Evolutionary conservation across 2,329 filamentous ascomycete genomes (phyloP).

Genomic region (Neurospora sp.): DNA sequence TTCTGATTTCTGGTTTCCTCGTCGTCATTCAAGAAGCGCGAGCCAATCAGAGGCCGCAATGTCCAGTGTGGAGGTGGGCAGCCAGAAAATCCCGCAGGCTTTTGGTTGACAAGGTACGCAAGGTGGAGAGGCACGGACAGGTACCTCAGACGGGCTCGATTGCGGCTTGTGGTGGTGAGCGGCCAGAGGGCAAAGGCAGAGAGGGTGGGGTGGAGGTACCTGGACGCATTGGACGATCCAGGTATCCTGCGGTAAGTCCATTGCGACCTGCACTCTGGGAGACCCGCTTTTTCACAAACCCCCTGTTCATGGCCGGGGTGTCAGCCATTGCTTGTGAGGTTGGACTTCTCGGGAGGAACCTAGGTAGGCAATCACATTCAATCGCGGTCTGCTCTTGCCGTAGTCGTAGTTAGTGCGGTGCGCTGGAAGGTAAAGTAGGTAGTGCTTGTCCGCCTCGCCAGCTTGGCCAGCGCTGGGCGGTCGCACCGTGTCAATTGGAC

Average conservation of each 20-base stretch:
- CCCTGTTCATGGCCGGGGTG: conserved; percentile 4
- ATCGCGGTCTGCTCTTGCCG: background rate
- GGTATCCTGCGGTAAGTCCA: conserved; percentile 15
- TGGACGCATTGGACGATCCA: conserved; percentile 19
- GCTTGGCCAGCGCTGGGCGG: conserved; percentile 1
- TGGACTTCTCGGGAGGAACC: conserved; percentile 8
- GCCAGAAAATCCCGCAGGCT: conserved; percentile 21
- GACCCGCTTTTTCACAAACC: conserved; percentile 6
- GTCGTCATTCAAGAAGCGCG: background rate
- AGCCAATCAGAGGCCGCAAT: background rate
- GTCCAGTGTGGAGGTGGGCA: conserved; percentile 6
- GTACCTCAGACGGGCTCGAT: conserved; percentile 20
- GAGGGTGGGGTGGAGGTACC: conserved; percentile 18
- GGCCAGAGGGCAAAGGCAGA: background rate
- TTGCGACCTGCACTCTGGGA: conserved; percentile 17
- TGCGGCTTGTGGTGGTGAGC: conserved; percentile 8
- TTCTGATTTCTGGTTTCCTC: background rate
- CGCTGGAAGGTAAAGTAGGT: background rate
- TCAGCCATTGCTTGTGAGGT: conserved; percentile 7
- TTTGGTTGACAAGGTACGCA: conserved; percentile 13
- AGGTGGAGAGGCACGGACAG: conserved; percentile 14
- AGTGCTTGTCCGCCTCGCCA: background rate
- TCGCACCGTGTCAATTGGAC: conserved; percentile 14
- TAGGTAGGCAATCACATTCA: conserved; percentile 7
- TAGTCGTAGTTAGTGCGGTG: background rate